Evolutionary conservation across 2,329 filamentous ascomycete genomes (phyloP).

Genomic region (Stagonosporopsis cucurbitacearum): DNA sequence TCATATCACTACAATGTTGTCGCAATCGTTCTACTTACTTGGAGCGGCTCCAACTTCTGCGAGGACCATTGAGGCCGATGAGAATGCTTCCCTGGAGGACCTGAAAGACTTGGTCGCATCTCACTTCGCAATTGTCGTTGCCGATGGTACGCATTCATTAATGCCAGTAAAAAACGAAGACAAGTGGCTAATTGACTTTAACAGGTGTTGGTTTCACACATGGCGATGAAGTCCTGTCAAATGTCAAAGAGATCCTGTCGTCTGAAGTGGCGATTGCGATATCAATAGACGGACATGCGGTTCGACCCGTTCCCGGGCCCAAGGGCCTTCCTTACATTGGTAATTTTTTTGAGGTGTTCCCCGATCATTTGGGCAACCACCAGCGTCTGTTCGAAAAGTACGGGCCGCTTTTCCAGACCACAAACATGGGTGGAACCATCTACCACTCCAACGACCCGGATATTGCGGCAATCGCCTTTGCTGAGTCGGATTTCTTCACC

Average conservation of each 20-base stretch:
- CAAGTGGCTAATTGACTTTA: background rate
- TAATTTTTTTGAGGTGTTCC: conserved; percentile 49
- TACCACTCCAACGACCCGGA: conserved; percentile 49
- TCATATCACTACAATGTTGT: conserved; percentile 19
- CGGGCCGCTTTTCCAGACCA: conserved; percentile 48
- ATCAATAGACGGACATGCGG: conserved; percentile 57
- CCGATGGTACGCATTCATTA: conserved; percentile 24
- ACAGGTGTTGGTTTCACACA: conserved; percentile 22
- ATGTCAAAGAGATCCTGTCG: conserved; percentile 18
- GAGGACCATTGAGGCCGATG: conserved; percentile 30
- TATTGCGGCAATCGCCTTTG: conserved; percentile 41
- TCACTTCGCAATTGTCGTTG: conserved; percentile 40
- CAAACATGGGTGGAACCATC: conserved; percentile 44
- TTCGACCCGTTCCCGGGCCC: conserved; percentile 53
- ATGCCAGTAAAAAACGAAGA: background rate
- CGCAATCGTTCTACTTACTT: conserved; percentile 37
- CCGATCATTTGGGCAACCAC: conserved; percentile 53
- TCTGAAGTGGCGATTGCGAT: conserved; percentile 42
- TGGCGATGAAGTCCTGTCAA: conserved; percentile 9
- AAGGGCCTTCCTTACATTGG: conserved; percentile 46
- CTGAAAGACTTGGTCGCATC: conserved; percentile 35
- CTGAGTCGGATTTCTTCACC: conserved; percentile 50
- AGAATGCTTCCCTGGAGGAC: conserved; percentile 31
- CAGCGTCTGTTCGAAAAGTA: conserved; percentile 50
- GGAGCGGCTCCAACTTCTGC: conserved; percentile 33